phyloP scores from a whole-genome alignment of 768 basidiomycete genomes.

The Boletales sp. region DNA sequence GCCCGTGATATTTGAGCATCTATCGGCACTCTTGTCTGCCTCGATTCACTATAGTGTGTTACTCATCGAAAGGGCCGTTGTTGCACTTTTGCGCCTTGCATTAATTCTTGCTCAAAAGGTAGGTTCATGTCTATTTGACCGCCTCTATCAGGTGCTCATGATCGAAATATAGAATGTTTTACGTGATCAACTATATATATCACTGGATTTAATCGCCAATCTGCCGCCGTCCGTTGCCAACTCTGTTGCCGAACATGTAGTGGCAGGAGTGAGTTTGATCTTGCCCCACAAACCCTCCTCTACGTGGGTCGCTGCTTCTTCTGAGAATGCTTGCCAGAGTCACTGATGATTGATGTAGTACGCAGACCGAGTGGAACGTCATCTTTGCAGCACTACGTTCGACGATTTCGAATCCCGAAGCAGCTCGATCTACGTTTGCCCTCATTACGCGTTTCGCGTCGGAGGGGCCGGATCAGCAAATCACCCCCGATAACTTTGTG shows the following conservation, averaged over 20 bases:
- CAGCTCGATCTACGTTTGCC: constrained; percentile 79
- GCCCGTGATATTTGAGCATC: constrained; percentile 93
- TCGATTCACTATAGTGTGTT: constrained; percentile 84
- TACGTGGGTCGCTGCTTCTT: constrained; percentile 32
- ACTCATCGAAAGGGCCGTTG: constrained; percentile 91
- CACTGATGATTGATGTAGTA: constrained; percentile 40
- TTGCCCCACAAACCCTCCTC: constrained; percentile 75
- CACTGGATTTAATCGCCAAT: constrained; percentile 84
- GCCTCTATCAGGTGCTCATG: not conserved
- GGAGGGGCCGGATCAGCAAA: constrained; percentile 55
- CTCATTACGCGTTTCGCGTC: constrained; percentile 64
- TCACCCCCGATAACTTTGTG: constrained; percentile 75
- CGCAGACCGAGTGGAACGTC: constrained; percentile 95
- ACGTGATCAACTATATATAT: constrained; percentile 92
- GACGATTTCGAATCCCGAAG: constrained; percentile 83
- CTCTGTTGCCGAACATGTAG: constrained; percentile 89
- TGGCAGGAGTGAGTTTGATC: constrained; percentile 75
- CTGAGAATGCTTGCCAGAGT: not conserved
- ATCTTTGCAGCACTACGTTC: constrained; percentile 84
- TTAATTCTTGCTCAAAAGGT: constrained; percentile 79
- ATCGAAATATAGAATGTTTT: constrained; percentile 55
- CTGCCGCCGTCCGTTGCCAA: constrained; percentile 73
- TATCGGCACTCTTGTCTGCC: constrained; percentile 74
- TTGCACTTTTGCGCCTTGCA: constrained; percentile 82
- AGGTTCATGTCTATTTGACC: constrained; percentile 16